Evolutionary conservation across 306 rosid genomes (phyloP).

Genomic region (Clitoria ternatea): DNA sequence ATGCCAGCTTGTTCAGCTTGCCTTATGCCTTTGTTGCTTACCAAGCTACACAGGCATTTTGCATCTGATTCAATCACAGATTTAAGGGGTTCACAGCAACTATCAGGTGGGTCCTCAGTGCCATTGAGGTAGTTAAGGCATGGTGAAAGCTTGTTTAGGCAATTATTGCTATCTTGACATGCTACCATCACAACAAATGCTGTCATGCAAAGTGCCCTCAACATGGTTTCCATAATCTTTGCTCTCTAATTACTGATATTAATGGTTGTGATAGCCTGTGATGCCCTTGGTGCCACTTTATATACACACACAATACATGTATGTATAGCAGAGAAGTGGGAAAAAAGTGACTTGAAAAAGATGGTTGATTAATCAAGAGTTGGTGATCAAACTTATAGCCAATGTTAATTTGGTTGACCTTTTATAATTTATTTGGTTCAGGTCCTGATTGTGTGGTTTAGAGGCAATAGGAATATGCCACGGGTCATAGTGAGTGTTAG

Average conservation of each 20-base stretch:
- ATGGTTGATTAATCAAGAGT: not conserved
- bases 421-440: no score
- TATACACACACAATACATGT: not conserved
- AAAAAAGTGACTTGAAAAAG: not conserved
- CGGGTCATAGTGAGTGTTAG: not conserved
- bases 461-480: not conserved
- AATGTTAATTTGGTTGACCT: not conserved
- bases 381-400: constrained; percentile 30
- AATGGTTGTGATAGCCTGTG: not conserved
- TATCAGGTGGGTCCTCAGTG: constrained; percentile 41
- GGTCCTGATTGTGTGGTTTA: not conserved
- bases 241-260: no score
- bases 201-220: not conserved
- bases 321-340: not conserved
- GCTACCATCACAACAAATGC: not conserved
- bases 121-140: constrained; percentile 54
- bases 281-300: not conserved
- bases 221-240: constrained; percentile 11
- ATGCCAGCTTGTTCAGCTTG: constrained; percentile 55
- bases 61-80: no score
- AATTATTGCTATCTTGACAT: constrained; percentile 24
- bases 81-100: constrained; percentile 54
- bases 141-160: constrained; percentile 43
- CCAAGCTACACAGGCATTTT: no score
- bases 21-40: constrained; percentile 30